Base-by-base conservation (phyloP, 768 basidiomycete genomes). In the Cytidiella melzeri region DNA sequence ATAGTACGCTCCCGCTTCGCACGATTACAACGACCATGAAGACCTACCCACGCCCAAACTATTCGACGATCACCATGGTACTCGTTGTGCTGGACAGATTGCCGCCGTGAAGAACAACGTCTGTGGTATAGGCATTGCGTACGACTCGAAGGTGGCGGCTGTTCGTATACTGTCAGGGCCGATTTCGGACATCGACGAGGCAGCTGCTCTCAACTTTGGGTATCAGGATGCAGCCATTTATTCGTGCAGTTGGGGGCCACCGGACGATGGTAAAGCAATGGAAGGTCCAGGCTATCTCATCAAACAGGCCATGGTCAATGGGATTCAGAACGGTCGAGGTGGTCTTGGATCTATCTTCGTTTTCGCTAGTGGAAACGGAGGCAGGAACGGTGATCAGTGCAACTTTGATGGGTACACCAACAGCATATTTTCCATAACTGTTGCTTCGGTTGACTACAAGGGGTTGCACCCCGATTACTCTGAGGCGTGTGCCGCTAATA, bases 331-430 rank as follows among this genome's bases (percentile, higher is more conserved):
- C 27, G 96, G 96, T 1, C 81, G 96, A 40, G 76, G 69, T 23
- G 92, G 93, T 20, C 92, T 89, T 61, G 96, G 96, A 1, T 92
- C 88, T 26, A 75, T 99, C 53, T 98, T 88, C 56, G 96, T 99
- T 23, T 99, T 98, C 61, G 96, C 96, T 3, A 93, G 91, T 47
- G 96, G 96, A 0, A 99, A 99, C 62, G 96, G 96, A 6, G 96
- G 92, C 25, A 77, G 77, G 6, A 76, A 77, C 47, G 91, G 87
- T 15, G 96, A 99, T 62, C 95, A 98, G 65, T 99, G 96, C 73
- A 99, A 99, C 65, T 98, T 99, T 61, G 95, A 98, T 57, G 96
- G 96, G 5, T 99, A 99, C 65, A 99, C 96, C 11, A 99, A 99
- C 64, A 91, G 87, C 60, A 94, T 98, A 51, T 97, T 91, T 68